Evolutionary conservation across 345 rosid species (phyloP), one percentile per base, ranked within the genome.

Genomic region (Sonneratia caseolaris): DNA sequence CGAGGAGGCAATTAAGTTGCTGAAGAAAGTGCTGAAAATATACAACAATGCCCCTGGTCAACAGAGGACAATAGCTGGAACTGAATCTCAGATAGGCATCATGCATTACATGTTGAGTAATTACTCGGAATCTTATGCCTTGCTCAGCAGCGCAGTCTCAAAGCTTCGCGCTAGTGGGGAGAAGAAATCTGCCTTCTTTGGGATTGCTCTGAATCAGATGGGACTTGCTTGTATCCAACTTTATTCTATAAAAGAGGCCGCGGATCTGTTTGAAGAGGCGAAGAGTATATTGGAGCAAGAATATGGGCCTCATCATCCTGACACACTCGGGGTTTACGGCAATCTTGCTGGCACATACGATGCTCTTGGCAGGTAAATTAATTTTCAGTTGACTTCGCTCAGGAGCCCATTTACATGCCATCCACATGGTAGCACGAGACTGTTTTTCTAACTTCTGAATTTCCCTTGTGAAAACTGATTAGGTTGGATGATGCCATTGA

Each of bases 291-390:
- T 89, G 80, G 97, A 94, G 75, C 82, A 86, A 83, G 93, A 85
- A 75, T 88, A 79, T 51, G 97, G 98, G 64, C 89, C 95, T 0
- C 81, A 77, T 81, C 98, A 94, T 76, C 86, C 91, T 19, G 96
- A 94, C 78, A 94, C 98, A 12, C 88, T 94, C 13, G 97, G 91
- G 37, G 88, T 94, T n/a, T 91, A 88, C 70, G 91, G 92, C 81
- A 94, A 94, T 77, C 97, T 94, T 22, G 95, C 98, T 5, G 98
- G 96, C 78, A 86, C 93, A 15, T 94, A 94, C 75, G 97, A 94
- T 78, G 98, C 98, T 62, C 71, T 83, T 78, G 97, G 97, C 78
- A 88, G 98, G 98, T 93, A 77, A 27, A 53, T 56, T 72, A 12
- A 22, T 79, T 53, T 71, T 62, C 38, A 45, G 68, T 62, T 68